Conservation (phyloP, 225 moss, liverwort and hornwort genomes). For the Bryoerythrophyllum caledonicum region DNA sequence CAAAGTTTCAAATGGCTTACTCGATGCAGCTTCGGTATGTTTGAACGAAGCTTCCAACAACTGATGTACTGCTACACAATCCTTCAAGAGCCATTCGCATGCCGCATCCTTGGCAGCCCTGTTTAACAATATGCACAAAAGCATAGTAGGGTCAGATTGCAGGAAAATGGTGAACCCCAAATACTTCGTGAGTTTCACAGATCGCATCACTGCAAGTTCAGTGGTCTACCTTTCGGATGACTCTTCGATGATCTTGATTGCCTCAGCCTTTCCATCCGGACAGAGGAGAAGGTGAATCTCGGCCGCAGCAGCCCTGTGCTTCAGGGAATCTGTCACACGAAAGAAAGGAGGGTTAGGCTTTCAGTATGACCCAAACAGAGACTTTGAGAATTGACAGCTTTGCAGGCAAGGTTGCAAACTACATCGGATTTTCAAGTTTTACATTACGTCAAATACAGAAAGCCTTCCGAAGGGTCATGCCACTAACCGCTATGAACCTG, state of each 20-base stretch:
- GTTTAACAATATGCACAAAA: background rate
- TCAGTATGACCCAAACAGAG: background rate
- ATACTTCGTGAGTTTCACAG: background rate
- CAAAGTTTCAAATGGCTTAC: slow-evolving; percentile 42
- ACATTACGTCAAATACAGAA: slow-evolving; percentile 3
- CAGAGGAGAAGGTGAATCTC: slow-evolving; percentile 76
- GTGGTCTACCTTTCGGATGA: slow-evolving; percentile 32
- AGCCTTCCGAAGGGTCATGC: slow-evolving; percentile 12
- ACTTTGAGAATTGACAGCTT: background rate
- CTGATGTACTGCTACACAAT: slow-evolving; percentile 76
- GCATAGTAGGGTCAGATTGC: slow-evolving; percentile 1
- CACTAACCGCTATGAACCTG: slow-evolving; percentile 52
- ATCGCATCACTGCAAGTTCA: background rate
- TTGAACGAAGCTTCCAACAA: slow-evolving; percentile 66
- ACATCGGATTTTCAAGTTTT: background rate
- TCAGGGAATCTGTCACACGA: slow-evolving; percentile 58
- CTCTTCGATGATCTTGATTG: slow-evolving; percentile 82
- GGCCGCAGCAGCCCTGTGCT: slow-evolving; percentile 87
- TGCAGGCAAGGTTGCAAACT: background rate
- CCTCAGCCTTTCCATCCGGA: slow-evolving; percentile 68
- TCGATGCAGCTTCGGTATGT: slow-evolving; percentile 63
- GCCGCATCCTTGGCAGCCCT: slow-evolving; percentile 35
- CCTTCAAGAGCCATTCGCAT: slow-evolving; percentile 74
- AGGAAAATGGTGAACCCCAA: background rate
- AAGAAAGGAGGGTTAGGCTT: background rate